Percentiles rank a stretch among this genome's conserved stretches.
phyloP scores from a whole-genome alignment of 192 early-diverging fungal genomes.

The Gryganskiella cystojenkinii region DNA sequence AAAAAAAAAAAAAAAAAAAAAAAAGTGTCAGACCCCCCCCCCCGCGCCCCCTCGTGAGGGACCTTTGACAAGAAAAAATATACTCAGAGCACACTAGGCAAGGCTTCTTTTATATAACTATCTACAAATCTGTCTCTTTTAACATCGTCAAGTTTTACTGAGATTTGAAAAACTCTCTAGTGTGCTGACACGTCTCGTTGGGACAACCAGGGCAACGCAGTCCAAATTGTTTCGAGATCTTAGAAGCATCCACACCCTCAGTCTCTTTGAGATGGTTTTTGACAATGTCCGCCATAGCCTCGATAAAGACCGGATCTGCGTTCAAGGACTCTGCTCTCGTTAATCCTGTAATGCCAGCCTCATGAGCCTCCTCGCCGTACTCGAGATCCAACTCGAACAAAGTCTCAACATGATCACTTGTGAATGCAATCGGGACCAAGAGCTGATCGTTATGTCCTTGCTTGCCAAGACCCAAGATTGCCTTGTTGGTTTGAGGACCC shows the following conservation, averaged over 20 bases:
- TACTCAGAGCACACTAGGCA: no score
- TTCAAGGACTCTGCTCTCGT: conserved; percentile 94
- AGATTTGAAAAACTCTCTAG: conserved; percentile 70
- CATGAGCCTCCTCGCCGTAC: conserved; percentile 85
- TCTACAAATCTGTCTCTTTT: no score
- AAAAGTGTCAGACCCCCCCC: no score
- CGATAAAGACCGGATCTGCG: conserved; percentile 90
- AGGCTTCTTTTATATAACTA: no score
- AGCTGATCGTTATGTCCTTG: conserved; percentile 84
- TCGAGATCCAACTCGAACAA: conserved; percentile 97
- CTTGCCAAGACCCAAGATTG: conserved; percentile 80
- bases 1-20: no score
- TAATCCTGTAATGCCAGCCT: conserved; percentile 85
- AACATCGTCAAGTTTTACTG: no score
- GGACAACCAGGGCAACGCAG: conserved; percentile 81
- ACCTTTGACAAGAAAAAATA: no score
- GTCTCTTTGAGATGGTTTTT: conserved; percentile 76
- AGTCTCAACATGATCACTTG: conserved; percentile 97
- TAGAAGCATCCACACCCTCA: conserved; percentile 4
- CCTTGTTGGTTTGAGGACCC: conserved; percentile 87
- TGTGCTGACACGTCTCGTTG: conserved; percentile 70
- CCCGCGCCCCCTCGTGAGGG: no score
- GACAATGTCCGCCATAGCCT: conserved; percentile 89
- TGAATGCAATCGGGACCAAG: conserved; percentile 95
- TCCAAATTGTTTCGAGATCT: conserved; percentile 65